Evolutionary conservation across 352 stramenopile species (phyloP), one percentile per base, ranked within the genome.

Genomic region (Pythium sp.): DNA sequence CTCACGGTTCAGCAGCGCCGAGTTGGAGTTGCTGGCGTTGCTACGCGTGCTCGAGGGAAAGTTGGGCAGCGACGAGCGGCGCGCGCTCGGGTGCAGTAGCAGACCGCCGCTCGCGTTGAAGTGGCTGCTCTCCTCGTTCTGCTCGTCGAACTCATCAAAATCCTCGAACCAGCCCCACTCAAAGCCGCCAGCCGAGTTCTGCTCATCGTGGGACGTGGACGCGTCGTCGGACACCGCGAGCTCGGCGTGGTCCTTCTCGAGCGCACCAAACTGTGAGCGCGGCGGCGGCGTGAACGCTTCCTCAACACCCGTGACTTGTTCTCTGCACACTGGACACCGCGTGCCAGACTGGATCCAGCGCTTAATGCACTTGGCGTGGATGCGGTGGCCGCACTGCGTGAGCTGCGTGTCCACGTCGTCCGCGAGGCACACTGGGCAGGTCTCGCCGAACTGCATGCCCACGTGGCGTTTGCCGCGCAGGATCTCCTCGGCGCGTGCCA

Each of bases 121-220:
- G 62, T 69, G 72, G 11, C 67, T 69, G 58, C 65, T 66, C 46
- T 86, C 80, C 3, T 73, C 73, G 60, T 84, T 77, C n/a, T 70
- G 68, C 43, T 84, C 76, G 14, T 87, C 76, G 43, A 77, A 73
- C 41, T 94, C 80, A 63, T 86, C 84, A 72, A 93, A 91, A 71
- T 94, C 82, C 70, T 94, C 81, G 56, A 94, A 94, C 86, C 86
- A 93, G 36, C 86, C 86, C 87, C 87, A 94, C 53, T 87, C 87
- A 55, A 82, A 88, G 59, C 73, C 62, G 18, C 68, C 69, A 41
- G 72, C 66, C 9, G 73, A 65, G 32, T 77, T 54, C 18, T 84
- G 72, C 4, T 89, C 76, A 49, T 89, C 76, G 7, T 76, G 73
- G 0, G 80, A 81, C 1, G 76, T 65, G 22, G 74, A 84, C 5